Conservation (phyloP, 2,329 filamentous ascomycete species). For the Aspergillus niger region DNA sequence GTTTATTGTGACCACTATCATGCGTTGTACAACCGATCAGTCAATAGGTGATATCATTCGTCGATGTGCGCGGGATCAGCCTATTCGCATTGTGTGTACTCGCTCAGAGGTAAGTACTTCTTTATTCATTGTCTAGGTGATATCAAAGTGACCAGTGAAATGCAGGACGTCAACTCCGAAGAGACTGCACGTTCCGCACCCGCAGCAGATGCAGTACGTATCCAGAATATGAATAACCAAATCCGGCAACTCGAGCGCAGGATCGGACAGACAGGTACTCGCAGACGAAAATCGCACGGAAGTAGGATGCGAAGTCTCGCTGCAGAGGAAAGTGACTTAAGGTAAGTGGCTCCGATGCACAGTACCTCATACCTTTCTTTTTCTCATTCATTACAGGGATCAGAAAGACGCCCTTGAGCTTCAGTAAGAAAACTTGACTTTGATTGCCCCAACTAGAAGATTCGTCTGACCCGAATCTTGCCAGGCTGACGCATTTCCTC, state of each 20-base stretch:
- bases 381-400: not conserved
- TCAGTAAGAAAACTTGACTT: not conserved
- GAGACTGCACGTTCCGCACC: conserved; percentile 11
- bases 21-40: conserved; percentile 20
- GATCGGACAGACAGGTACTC: not conserved
- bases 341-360: not conserved
- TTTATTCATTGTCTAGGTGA: not conserved
- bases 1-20: conserved; percentile 23
- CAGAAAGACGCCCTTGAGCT: conserved; percentile 8
- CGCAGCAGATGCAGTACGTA: not conserved
- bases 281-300: conserved; percentile 1
- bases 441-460: not conserved
- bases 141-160: not conserved
- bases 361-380: too few species aligned
- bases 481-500: conserved; percentile 3
- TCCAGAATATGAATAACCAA: not conserved
- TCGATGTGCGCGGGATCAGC: conserved; percentile 10
- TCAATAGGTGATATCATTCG: conserved; percentile 20
- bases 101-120: conserved; percentile 17
- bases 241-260: conserved; percentile 1
- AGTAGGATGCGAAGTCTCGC: not conserved
- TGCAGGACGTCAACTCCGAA: conserved; percentile 14
- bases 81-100: conserved; percentile 24
- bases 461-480: not conserved
- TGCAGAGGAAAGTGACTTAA: not conserved